Evolutionary conservation across 495 filamentous ascomycete species (phyloP), one percentile per base, ranked within the genome.

Genomic region (Cercophora sp.): DNA sequence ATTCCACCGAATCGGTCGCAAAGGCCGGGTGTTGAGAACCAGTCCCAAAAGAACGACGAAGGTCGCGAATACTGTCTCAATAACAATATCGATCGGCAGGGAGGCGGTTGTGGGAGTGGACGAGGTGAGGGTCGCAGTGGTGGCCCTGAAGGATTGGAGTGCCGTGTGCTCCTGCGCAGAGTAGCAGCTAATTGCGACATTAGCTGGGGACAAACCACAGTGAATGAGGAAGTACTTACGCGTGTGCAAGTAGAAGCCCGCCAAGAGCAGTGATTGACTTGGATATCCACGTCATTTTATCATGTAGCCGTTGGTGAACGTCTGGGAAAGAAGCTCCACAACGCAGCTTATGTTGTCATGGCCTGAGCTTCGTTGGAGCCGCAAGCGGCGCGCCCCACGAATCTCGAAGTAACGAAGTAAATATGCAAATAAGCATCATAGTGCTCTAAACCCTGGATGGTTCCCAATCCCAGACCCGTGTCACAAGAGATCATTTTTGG

Each of bases 81-180:
- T 75, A 11, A 80, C 76, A 54, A 93, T 88, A 56, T 92, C 89
- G n/a, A 85, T 70, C 1, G 88, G 88, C 0, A 92, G 75, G 4
- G 77, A 64, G 6, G 67, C 63, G 20, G 64, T 55, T 20, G 54
- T 58, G 5, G 55, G 47, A 49, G 56, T 56, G 2, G 66, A 61
- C 51, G 70, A 60, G 32, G 71, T 60, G 8, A 77, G 62, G 20
- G 79, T 76, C 45, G 78, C 67, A 46, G 79, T 71, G 36, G 79
- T 66, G 46, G 78, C 70, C 48, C 69, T 69, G 57, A 76, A 79
- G 39, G 83, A 80, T 60, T 80, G 80, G 45, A 91, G 78, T 11
- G 83, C 75, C 34, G 87, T 84, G 66, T 91, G 85, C 69, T 94
- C 89, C 57, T 91, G 85, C 34, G 89, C 87, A 46, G 89, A 94